Conservation (phyloP, 2,329 filamentous ascomycete genomes). For the Fusarium udum region DNA sequence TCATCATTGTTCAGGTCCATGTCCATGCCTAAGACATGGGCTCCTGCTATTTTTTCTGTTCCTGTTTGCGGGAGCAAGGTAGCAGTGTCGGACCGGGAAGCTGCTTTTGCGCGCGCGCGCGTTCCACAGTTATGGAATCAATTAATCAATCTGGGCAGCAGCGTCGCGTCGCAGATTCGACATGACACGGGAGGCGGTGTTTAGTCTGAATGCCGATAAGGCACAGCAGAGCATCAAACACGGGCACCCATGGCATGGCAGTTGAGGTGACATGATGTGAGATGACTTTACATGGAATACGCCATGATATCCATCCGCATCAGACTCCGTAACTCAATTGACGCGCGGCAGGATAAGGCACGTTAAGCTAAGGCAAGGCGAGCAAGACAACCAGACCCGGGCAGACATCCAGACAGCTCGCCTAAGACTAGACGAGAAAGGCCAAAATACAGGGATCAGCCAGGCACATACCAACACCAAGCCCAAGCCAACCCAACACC, state of each 20-base stretch:
- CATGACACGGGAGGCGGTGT: not conserved
- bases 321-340: constrained; percentile 22
- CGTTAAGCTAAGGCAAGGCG: constrained; percentile 17
- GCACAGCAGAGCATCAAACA: not conserved
- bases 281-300: constrained; percentile 1
- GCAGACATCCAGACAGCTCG: constrained; percentile 13
- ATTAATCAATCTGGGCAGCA: not conserved
- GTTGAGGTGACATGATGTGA: not conserved
- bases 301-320: constrained; percentile 11
- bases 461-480: constrained; percentile 7
- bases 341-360: constrained; percentile 30
- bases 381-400: constrained; percentile 10
- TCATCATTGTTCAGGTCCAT: constrained; percentile 13
- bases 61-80: not conserved
- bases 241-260: not conserved
- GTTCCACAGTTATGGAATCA: constrained; percentile 7
- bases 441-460: constrained; percentile 21
- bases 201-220: constrained; percentile 2
- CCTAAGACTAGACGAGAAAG: not conserved
- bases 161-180: not conserved
- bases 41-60: constrained; percentile 1
- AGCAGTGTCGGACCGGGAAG: not conserved
- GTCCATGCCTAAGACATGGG: constrained; percentile 3
- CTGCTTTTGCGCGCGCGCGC: not conserved
- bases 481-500: not conserved